Base-by-base conservation (phyloP, 1,139 yeast species). In the Candida gigantensis region DNA sequence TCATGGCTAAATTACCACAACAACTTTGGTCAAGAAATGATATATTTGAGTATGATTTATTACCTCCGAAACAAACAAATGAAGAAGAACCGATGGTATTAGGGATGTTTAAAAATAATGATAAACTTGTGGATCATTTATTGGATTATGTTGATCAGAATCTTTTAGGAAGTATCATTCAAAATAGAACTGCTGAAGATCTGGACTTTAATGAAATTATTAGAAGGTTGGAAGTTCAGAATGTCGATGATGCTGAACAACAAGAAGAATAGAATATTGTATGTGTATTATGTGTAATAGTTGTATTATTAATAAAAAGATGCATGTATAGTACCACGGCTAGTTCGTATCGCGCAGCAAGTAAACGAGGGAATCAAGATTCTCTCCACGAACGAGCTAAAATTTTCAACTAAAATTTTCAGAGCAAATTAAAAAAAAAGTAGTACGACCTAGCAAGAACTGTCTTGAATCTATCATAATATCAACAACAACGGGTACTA, bases 1-100 rank as follows among this genome's bases (percentile, higher is more conserved):
- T 81, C 0, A 79, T 84, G 84, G 87, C 86, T 1, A 74, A 75
- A 46, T 65, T 84, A 12, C 94, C 94, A 0, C 54, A 68, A 28
- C 51, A 60, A 2, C 66, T 83, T n/a, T 84, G 88, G 84, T 68
- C 72, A 2, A 55, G 75, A 30, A 69, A 79, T 42, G 84, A 81
- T 39, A 68, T 79, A 11, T 77, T 68, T 49, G 94, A 84, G 47
- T 84, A 75, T 53, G 94, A 84, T 56, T 74, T 81, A 2, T 57
- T 84, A 14, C 90, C 92, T 1, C 9, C 55, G 51, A 30, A 39
- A 36, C 35, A 65, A 60, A 39, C 39, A 45, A 2, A 47, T 7
- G 50, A 33, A 5, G 50, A 33, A 5, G 23, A 27, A 11, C 24
- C 28, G 32, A 68, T 54, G 6, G 50, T 43, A 30, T 46, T 57